Conservation (phyloP, 495 filamentous ascomycete species). For the Tuber brumale region DNA sequence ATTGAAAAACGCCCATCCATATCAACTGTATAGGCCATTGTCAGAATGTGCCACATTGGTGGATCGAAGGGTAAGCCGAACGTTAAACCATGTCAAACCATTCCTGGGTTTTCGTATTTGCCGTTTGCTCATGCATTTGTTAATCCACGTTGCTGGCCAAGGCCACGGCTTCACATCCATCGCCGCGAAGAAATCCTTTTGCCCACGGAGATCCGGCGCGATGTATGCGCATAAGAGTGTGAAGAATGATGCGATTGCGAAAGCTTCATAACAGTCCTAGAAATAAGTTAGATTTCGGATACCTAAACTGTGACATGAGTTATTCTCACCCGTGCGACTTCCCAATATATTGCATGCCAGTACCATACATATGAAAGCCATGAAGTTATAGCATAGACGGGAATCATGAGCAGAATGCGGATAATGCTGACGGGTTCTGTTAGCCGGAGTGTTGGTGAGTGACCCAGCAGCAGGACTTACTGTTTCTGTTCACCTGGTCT, state of each 20-base stretch:
- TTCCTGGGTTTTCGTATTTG: conserved; percentile 67
- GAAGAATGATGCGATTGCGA: conserved; percentile 87
- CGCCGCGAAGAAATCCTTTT: conserved; percentile 80
- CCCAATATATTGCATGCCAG: conserved; percentile 72
- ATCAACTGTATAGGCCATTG: conserved; percentile 49
- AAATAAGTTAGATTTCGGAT: background rate
- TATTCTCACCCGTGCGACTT: conserved; percentile 48
- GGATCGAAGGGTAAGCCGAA: conserved; percentile 36
- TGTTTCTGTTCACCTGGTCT: conserved; percentile 78
- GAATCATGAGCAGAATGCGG: conserved; percentile 86
- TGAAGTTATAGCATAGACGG: conserved; percentile 71
- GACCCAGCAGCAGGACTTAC: conserved; percentile 43
- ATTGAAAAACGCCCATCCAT: conserved; percentile 82
- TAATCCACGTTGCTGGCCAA: conserved; percentile 63
- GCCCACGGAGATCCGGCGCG: conserved; percentile 68
- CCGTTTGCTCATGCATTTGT: conserved; percentile 59
- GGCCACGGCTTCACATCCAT: conserved; percentile 67
- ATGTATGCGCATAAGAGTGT: conserved; percentile 80
- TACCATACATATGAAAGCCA: conserved; percentile 74
- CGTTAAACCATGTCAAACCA: conserved; percentile 90
- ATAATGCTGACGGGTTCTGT: conserved; percentile 56
- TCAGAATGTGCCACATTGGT: conserved; percentile 5
- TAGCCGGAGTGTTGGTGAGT: conserved; percentile 1
- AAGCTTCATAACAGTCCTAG: conserved; percentile 87
- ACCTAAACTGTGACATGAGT: background rate